A percentile compares a stretch with the other conserved stretches of the same genome.
Evolutionary conservation across 371 early-diverging fungal genomes (phyloP).

Genomic region (Paraphysoderma sedebokerense): DNA sequence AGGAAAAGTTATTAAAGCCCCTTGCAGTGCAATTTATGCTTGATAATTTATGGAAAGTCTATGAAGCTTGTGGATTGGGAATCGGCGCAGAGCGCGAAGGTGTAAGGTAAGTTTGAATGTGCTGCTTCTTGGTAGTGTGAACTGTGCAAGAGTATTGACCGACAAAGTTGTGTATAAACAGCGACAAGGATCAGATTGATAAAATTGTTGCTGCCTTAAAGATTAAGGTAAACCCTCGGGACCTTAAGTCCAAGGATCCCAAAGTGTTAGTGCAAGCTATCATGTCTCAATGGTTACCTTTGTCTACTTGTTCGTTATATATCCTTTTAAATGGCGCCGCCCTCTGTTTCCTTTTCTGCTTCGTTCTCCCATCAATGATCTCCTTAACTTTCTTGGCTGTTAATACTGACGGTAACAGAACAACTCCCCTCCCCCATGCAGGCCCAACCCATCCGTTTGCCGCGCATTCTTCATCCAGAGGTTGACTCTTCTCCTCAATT

Average conservation of each 20-base stretch:
- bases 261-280: slow-evolving; percentile 52
- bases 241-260: slow-evolving; percentile 70
- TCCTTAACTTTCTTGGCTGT: slow-evolving; percentile 60
- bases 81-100: not conserved
- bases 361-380: slow-evolving; percentile 29
- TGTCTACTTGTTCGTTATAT: slow-evolving; percentile 17
- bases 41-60: slow-evolving; percentile 89
- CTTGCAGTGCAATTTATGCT: slow-evolving; percentile 92
- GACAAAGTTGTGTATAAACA: too few species aligned
- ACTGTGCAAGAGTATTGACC: too few species aligned
- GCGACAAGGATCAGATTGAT: slow-evolving; percentile 68
- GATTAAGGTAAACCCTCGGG: slow-evolving; percentile 73
- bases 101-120: not conserved
- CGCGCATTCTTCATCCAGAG: slow-evolving; percentile 52
- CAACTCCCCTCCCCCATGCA: slow-evolving; percentile 68
- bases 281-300: slow-evolving; percentile 47
- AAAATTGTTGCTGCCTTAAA: slow-evolving; percentile 76
- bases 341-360: not conserved
- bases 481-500: slow-evolving; percentile 6
- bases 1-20: slow-evolving; percentile 66
- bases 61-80: slow-evolving; percentile 35
- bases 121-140: too few species aligned
- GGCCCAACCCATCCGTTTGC: slow-evolving; percentile 67
- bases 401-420: slow-evolving; percentile 64
- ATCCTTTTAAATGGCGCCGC: not conserved